Evolutionary conservation across 1,284 basidiomycete genomes (phyloP), one percentile per base, ranked within the genome.

Genomic region (Ceratobasidium sp.): DNA sequence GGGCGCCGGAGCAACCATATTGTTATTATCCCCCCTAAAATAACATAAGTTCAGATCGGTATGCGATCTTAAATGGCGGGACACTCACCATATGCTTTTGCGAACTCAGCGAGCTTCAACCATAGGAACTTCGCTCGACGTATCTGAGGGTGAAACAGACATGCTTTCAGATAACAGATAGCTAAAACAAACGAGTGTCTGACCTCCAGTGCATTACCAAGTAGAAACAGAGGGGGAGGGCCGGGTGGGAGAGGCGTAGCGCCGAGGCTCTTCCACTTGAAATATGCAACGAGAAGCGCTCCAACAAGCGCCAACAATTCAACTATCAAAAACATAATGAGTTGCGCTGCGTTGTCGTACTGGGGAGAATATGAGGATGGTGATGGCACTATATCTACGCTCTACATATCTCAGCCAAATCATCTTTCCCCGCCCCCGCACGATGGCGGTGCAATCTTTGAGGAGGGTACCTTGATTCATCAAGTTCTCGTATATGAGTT

Each of bases 121-220:
- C 71, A 73, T 22, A 73, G 29, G 19, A 51, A 73, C 19, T 5
- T 15, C 17, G 71, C 57, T 8, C 53, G 62, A 8, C 71, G 45
- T 36, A 73, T 63, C 71, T 73, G 44, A 33, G 9, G 15, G 4
- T 9, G 14, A 33, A 11, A 53, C 7, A 17, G 2, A 5, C n/a
- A 8, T 5, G 7, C 48, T 44, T 17, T 19, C 5, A 19, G 15
- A 15, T n/a, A 53, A n/a, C 5, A 9, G 27, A 53, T 9, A 8
- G 50, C 11, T 53, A 9, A 9, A 53, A 22, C 1, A 22, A 53
- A 1, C 7, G 6, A 53, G 6, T 22, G 9, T 2, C 48, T 11
- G 9, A 73, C 71, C 54, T 73, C 71, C 22, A 73, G 27, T 2
- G 59, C 71, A 22, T 73, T 73, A 6, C 71, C 71, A 36, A 73